Base-by-base conservation (phyloP, 2,329 filamentous ascomycete genomes). In the Penicillium sp. region DNA sequence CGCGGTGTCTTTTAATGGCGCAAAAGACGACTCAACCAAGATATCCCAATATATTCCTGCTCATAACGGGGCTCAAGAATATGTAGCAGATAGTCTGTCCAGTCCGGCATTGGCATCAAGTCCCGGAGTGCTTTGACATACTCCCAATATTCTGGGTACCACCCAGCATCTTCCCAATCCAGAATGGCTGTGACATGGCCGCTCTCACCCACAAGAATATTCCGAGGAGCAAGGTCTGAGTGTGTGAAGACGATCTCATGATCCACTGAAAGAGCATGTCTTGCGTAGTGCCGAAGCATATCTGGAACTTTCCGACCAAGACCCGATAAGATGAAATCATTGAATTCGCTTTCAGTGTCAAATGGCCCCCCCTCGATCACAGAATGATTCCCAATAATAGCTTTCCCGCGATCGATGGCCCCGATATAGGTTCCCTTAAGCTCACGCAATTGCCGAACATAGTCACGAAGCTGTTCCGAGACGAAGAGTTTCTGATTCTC, bases 261-360 rank as follows among this genome's bases (percentile, higher is more conserved):
- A 9, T 9, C 18, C 5, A 5, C 18, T 5, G 5, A 5, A 5
- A 22, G 5, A 9, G 18, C 18, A 22, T 22, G 18, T 22, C 9
- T 22, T 5, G 18, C 18, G 9, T 22, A 22, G 18, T 22, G 18
- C 9, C 18, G 18, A 5, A 22, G 9, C 5, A 22, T 5, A 9
- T 22, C n/a, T n/a, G n/a, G n/a, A n/a, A n/a, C n/a, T n/a, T n/a
- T n/a, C n/a, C n/a, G n/a, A n/a, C n/a, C n/a, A n/a, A n/a, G n/a
- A n/a, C n/a, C n/a, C n/a, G n/a, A n/a, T n/a, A 51, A 16, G 9
- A 52, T 47, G 32, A 46, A 52, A 13, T 52, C 35, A 32, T 48
- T 52, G 35, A 52, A 51, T n/a, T 46, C 15, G 35, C 37, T 27
- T 29, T 52, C 51, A 15, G 44, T 32, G 42, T 60, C 44, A 41